Evolutionary conservation across 2,329 filamentous ascomycete genomes (phyloP).

Genomic region (Colletotrichum echinochloae): DNA sequence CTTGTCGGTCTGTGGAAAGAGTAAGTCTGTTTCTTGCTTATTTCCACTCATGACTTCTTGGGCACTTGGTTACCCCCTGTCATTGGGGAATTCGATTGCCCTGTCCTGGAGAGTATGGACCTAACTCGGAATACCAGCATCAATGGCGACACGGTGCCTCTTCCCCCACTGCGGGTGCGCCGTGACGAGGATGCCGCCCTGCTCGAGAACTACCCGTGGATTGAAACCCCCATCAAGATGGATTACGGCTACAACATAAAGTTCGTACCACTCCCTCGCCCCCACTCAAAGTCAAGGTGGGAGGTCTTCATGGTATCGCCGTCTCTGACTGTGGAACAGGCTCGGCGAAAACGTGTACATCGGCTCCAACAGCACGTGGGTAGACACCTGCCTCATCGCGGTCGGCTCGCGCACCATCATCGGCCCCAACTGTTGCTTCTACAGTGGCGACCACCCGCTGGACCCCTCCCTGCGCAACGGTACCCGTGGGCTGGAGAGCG

Average conservation of each 20-base stretch:
- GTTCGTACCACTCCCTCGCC: constrained; percentile 47
- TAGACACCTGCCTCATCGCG: constrained; percentile 81
- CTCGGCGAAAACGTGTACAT: constrained; percentile 79
- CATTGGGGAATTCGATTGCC: background rate
- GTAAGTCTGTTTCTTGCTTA: constrained; percentile 60
- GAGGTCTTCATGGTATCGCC: background rate
- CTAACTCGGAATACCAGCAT: constrained; percentile 60
- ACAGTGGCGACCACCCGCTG: constrained; percentile 79
- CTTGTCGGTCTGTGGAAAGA: constrained; percentile 77
- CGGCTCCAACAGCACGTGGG: constrained; percentile 78
- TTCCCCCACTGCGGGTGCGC: constrained; percentile 70
- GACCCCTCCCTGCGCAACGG: constrained; percentile 82
- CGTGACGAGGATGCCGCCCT: constrained; percentile 73
- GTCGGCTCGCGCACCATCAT: constrained; percentile 83
- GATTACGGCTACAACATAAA: constrained; percentile 84
- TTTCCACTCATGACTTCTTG: background rate
- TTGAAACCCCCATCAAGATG: constrained; percentile 76
- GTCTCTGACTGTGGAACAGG: constrained; percentile 46
- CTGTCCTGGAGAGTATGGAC: background rate
- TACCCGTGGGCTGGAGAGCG: constrained; percentile 78
- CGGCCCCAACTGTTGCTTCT: constrained; percentile 82
- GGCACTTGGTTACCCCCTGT: background rate
- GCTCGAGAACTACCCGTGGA: constrained; percentile 74
- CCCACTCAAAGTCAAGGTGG: background rate
- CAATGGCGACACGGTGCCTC: constrained; percentile 68